Base-by-base conservation (phyloP, 2,329 filamentous ascomycete genomes). In the Fusarium coicis region DNA sequence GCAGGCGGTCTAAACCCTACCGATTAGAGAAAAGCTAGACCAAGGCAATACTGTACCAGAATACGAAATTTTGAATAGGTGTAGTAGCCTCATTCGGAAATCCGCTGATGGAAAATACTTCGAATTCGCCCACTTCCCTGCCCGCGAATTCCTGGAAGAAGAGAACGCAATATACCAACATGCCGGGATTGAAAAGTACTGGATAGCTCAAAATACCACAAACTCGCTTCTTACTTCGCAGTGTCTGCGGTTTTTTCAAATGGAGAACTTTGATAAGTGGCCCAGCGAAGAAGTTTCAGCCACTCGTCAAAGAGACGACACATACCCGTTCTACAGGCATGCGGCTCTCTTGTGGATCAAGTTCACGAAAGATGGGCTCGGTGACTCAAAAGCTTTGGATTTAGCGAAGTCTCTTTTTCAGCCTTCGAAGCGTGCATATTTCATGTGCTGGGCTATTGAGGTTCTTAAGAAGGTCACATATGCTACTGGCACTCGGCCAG, bases 101-200 rank as follows among this genome's bases (percentile, higher is more conserved):
- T 63, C 63, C 2, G 18, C 36, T 1, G 10, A 58, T 15, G 63
- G 30, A 0, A 6, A 2, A 0, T 18, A 21, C 26, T 55, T 75
- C 9, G 74, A 74, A 7, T 66, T 67, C 40, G 70, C 73, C 0
- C 73, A 75, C 2, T 75, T 75, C 36, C 62, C 73, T 2, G 73
- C 75, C 5, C 44, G 50, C 12, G 73, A 75, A 6, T 75, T 63
- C 18, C 56, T 75, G 5, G 30, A 55, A 23, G 32, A 62, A 18
- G 8, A 54, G 42, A 21, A 7, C 28, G 28, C 28, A 30, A 30
- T 30, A 30, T 30, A 7, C 28, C 28, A 30, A 30, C 28, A 30
- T 30, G 28, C 28, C 28, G 28, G 28, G 28, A 30, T 30, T 8
- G 19, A 21, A 4, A 36, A 50, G 1, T 74, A 66, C 26, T 14